phyloP scores from a whole-genome alignment of 2,329 filamentous ascomycete genomes.

The Leptographium procerum region DNA sequence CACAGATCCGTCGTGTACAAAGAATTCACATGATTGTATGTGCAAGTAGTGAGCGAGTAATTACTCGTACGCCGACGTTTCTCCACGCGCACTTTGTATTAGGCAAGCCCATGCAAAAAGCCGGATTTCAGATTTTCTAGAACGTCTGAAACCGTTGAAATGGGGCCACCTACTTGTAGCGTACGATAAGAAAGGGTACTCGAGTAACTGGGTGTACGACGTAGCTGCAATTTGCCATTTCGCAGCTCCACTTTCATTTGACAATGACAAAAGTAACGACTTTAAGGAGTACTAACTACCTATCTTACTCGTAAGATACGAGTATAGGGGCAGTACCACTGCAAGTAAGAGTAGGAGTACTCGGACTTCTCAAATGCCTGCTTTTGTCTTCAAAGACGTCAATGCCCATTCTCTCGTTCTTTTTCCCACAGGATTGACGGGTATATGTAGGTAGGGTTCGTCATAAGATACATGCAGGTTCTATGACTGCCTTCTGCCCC shows the following conservation, averaged over 20 bases:
- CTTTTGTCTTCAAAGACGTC: too few species aligned
- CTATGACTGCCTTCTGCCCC: not conserved
- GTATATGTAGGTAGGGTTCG: too few species aligned
- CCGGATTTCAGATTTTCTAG: not conserved
- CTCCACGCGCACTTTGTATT: not conserved
- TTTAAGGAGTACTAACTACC: not conserved
- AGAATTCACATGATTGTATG: too few species aligned
- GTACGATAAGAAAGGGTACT: not conserved
- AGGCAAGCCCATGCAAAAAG: not conserved
- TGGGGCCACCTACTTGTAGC: not conserved
- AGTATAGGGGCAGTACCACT: too few species aligned
- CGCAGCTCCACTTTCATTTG: not conserved
- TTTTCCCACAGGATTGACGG: too few species aligned
- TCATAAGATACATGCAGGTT: too few species aligned
- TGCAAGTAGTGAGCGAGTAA: too few species aligned
- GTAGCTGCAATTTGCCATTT: not conserved
- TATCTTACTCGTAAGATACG: not conserved
- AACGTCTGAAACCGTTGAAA: not conserved
- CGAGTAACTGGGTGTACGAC: not conserved
- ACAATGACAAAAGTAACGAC: not conserved
- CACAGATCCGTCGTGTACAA: too few species aligned
- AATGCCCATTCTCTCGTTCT: too few species aligned
- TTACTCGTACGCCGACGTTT: too few species aligned
- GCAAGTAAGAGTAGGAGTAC: too few species aligned
- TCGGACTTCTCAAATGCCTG: too few species aligned